A percentile compares a stretch with the other conserved stretches of the same genome.
phyloP scores from a whole-genome alignment of 83 land plant species.

The Picea abies region DNA sequence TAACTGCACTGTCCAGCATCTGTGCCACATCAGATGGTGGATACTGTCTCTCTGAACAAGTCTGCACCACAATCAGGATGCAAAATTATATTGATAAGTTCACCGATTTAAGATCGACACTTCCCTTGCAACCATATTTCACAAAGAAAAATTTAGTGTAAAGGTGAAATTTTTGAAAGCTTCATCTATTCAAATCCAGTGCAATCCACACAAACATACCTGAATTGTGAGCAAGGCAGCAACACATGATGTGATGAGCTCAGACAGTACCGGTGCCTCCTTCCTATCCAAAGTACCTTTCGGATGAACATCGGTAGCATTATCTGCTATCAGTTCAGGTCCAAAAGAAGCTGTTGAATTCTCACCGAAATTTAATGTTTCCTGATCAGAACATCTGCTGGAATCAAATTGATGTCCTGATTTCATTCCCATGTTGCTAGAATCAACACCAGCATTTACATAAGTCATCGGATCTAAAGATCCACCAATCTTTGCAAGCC shows the following conservation, averaged over 20 bases:
- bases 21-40: constrained; percentile 84
- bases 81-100: background rate
- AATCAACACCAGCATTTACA: constrained; percentile 32
- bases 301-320: constrained; percentile 18
- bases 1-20: constrained; percentile 73
- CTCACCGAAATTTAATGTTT: constrained; percentile 11
- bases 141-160: background rate
- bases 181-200: background rate
- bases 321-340: constrained; percentile 27
- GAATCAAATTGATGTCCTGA: constrained; percentile 14
- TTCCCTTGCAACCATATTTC: background rate
- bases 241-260: constrained; percentile 88
- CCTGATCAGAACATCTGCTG: constrained; percentile 7
- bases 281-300: constrained; percentile 16
- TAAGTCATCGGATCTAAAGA: constrained; percentile 53
- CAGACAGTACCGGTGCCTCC: constrained; percentile 57
- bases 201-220: constrained; percentile 37
- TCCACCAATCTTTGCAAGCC: constrained; percentile 47
- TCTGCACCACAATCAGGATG: constrained; percentile 49
- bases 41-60: constrained; percentile 78
- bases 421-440: constrained; percentile 18
- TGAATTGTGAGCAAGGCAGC: constrained; percentile 89
- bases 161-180: background rate
- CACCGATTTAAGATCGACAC: background rate
- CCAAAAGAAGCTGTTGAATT: constrained; percentile 2